Evolutionary conservation across 148 eudicot species (phyloP).

Genomic region (Rhododendron molle): DNA sequence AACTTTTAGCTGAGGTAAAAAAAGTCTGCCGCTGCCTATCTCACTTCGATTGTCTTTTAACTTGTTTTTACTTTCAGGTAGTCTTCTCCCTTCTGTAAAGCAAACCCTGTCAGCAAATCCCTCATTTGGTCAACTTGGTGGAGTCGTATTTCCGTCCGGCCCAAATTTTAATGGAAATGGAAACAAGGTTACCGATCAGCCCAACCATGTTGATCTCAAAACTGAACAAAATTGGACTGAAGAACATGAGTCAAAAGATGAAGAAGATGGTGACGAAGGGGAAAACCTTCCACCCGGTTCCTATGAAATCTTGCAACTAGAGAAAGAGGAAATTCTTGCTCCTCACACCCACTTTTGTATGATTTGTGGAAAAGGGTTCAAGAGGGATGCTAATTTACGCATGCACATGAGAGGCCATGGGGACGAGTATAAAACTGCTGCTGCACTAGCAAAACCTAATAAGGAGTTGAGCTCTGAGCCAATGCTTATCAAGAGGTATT

Average conservation of each 20-base stretch:
- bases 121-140: conserved; percentile 39
- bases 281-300: conserved; percentile 93
- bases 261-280: conserved; percentile 83
- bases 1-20: conserved; percentile 62
- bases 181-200: conserved; percentile 38
- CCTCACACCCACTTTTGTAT: conserved; percentile 97
- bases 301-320: conserved; percentile 83
- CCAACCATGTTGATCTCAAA: conserved; percentile 38
- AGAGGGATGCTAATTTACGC: conserved; percentile 88
- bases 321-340: conserved; percentile 90
- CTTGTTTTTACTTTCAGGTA: conserved; percentile 83
- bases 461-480: conserved; percentile 64
- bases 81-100: conserved; percentile 84
- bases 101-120: conserved; percentile 40
- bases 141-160: conserved; percentile 25
- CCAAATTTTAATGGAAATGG: conserved; percentile 15
- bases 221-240: conserved; percentile 40
- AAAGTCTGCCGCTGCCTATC: conserved; percentile 74
- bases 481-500: conserved; percentile 72
- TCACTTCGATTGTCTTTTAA: conserved; percentile 76
- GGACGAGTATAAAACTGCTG: conserved; percentile 84
- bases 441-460: conserved; percentile 91
- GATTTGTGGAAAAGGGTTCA: conserved; percentile 93
- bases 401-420: conserved; percentile 99
- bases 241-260: conserved; percentile 74